Percentiles rank a stretch among this genome's conserved stretches.
phyloP scores from a whole-genome alignment of 1,139 yeast genomes.

The Taphrina populina region DNA sequence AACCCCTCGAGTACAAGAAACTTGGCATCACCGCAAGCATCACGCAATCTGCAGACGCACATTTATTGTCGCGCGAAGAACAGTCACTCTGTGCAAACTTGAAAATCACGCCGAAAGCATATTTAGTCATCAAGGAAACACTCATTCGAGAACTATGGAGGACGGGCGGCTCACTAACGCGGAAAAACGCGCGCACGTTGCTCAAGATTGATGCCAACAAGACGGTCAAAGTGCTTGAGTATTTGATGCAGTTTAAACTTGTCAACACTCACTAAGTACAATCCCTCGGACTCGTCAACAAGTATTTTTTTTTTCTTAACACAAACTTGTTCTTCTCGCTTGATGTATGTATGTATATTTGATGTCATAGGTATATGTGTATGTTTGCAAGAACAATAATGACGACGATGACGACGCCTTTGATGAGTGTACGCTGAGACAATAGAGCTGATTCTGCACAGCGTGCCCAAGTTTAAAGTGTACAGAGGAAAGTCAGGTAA shows the following conservation, averaged over 20 bases:
- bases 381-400: too few species aligned
- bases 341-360: too few species aligned
- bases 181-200: slow-evolving; percentile 77
- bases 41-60: slow-evolving; percentile 78
- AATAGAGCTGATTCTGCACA: too few species aligned
- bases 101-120: slow-evolving; percentile 87
- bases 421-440: too few species aligned
- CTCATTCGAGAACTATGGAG: slow-evolving; percentile 82
- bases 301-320: too few species aligned
- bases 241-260: slow-evolving; percentile 92
- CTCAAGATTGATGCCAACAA: slow-evolving; percentile 82
- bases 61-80: slow-evolving; percentile 78
- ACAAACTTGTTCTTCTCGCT: too few species aligned
- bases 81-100: slow-evolving; percentile 79
- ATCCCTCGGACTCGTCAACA: too few species aligned
- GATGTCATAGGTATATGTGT: too few species aligned
- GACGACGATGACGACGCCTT: too few species aligned
- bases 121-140: slow-evolving; percentile 88
- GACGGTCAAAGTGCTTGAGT: slow-evolving; percentile 84
- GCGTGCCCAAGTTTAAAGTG: too few species aligned
- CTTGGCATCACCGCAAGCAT: slow-evolving; percentile 54
- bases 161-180: slow-evolving; percentile 78
- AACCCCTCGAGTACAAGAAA: slow-evolving; percentile 17
- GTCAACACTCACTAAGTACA: too few species aligned
- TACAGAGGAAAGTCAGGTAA: too few species aligned